phyloP scores from a whole-genome alignment of 2,329 filamentous ascomycete genomes.

The Scolecobasidium constrictum region DNA sequence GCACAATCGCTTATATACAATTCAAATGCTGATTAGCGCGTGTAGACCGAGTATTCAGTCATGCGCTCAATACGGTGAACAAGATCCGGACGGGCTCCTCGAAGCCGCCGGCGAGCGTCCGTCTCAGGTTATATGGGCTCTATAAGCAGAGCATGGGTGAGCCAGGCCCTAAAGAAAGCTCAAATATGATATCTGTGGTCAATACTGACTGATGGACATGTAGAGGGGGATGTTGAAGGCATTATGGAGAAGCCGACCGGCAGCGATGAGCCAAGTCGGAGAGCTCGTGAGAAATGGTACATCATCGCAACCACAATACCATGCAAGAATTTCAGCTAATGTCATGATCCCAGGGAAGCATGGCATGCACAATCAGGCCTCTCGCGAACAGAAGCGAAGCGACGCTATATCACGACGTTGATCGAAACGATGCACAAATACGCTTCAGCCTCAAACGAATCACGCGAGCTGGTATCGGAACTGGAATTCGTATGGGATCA shows the following conservation, averaged over 20 bases:
- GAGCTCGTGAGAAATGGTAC: constrained; percentile 57
- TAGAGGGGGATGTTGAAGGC: constrained; percentile 85
- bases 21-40: constrained; percentile 5
- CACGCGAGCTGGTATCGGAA: constrained; percentile 77
- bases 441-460: constrained; percentile 74
- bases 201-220: constrained; percentile 6
- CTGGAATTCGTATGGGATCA: constrained; percentile 99
- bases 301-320: no score
- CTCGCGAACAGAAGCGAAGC: constrained; percentile 83
- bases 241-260: constrained; percentile 74
- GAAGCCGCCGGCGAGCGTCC: constrained; percentile 73
- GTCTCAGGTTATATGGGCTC: constrained; percentile 87
- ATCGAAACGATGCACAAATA: constrained; percentile 97
- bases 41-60: constrained; percentile 91
- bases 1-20: neutral
- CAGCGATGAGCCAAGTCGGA: constrained; percentile 37
- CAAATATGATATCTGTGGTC: neutral
- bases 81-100: constrained; percentile 91
- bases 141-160: constrained; percentile 94
- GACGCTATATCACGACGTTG: constrained; percentile 82
- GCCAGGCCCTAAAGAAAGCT: constrained; percentile 13
- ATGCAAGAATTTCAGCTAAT: no score
- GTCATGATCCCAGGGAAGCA: constrained; percentile 72
- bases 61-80: constrained; percentile 97
- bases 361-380: constrained; percentile 84